Percentiles rank a stretch among this genome's conserved stretches.
Evolutionary conservation across 202 grass and related monocot species (phyloP).

Genomic region (Zoysia matrella): DNA sequence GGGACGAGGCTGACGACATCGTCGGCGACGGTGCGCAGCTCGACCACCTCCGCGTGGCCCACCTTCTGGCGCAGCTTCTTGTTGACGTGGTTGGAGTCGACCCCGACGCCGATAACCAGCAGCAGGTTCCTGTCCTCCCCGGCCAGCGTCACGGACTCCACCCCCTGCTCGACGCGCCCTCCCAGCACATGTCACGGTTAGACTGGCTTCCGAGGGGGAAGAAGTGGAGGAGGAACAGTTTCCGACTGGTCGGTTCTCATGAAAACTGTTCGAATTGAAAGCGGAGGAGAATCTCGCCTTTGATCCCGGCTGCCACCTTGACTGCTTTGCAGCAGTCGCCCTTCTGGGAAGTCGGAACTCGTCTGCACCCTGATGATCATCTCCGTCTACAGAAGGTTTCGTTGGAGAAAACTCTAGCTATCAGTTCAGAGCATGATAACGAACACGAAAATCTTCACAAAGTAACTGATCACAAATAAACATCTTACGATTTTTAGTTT

Average conservation of each 20-base stretch:
- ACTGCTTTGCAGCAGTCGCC: slow-evolving; percentile 59
- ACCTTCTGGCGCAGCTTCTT: slow-evolving; percentile 66
- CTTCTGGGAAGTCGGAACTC: slow-evolving; percentile 39
- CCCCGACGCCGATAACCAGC: slow-evolving; percentile 63
- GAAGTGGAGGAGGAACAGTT: neutral
- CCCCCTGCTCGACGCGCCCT: slow-evolving; percentile 34
- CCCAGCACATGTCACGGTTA: neutral
- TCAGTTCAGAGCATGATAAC: neutral
- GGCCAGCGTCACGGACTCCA: slow-evolving; percentile 56
- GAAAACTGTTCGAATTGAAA: neutral
- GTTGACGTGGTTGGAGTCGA: slow-evolving; percentile 66
- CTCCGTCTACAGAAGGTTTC: slow-evolving; percentile 49
- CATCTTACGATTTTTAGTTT: neutral
- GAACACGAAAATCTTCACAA: neutral
- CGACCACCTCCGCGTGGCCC: slow-evolving; percentile 53
- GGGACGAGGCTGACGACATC: neutral
- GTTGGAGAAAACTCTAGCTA: neutral
- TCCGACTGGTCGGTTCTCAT: too few species aligned
- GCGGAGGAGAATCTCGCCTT: slow-evolving; percentile 32
- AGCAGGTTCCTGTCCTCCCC: slow-evolving; percentile 36
- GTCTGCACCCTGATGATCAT: slow-evolving; percentile 68
- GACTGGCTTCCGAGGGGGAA: neutral
- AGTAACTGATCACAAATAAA: too few species aligned
- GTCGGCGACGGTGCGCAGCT: slow-evolving; percentile 42
- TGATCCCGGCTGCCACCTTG: slow-evolving; percentile 60